Evolutionary conservation across 164 flowering plant species (phyloP).

Genomic region (Amborella trichopoda): DNA sequence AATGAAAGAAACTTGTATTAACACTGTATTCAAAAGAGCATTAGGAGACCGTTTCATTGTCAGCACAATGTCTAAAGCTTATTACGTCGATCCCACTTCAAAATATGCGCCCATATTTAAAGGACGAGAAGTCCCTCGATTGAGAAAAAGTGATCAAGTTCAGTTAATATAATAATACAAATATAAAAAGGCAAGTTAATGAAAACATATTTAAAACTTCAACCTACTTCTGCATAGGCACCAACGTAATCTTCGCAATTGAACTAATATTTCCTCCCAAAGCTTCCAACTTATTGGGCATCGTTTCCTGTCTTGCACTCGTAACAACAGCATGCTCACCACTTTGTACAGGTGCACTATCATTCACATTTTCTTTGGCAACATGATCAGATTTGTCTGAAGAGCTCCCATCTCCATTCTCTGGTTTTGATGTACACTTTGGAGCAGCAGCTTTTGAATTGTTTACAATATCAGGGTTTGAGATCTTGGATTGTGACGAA

Average conservation of each 20-base stretch:
- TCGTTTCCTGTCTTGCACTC: constrained; percentile 7
- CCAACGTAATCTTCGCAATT: constrained; percentile 8
- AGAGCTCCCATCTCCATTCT: constrained; percentile 5
- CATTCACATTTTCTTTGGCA: constrained; percentile 3
- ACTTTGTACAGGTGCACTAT: constrained; percentile 9
- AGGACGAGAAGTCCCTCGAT: too few species aligned
- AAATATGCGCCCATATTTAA: too few species aligned
- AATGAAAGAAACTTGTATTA: too few species aligned
- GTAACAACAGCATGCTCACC: constrained; percentile 8
- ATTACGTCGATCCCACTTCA: too few species aligned
- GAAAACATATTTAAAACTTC: background rate
- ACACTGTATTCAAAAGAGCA: too few species aligned
- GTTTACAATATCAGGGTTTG: constrained; percentile 10
- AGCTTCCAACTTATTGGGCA: constrained; percentile 2
- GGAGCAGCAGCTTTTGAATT: constrained; percentile 8
- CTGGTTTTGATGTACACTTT: constrained; percentile 3
- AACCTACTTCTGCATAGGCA: constrained; percentile 22
- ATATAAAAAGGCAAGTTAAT: too few species aligned
- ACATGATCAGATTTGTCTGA: constrained; percentile 5
- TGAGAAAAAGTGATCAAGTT: too few species aligned
- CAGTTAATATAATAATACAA: too few species aligned
- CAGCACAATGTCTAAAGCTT: too few species aligned
- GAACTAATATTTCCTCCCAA: constrained; percentile 11
- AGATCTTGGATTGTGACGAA: constrained; percentile 1
- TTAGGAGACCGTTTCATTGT: too few species aligned